Conservation (phyloP, 257 asterid species). For the Perilla frutescens region DNA sequence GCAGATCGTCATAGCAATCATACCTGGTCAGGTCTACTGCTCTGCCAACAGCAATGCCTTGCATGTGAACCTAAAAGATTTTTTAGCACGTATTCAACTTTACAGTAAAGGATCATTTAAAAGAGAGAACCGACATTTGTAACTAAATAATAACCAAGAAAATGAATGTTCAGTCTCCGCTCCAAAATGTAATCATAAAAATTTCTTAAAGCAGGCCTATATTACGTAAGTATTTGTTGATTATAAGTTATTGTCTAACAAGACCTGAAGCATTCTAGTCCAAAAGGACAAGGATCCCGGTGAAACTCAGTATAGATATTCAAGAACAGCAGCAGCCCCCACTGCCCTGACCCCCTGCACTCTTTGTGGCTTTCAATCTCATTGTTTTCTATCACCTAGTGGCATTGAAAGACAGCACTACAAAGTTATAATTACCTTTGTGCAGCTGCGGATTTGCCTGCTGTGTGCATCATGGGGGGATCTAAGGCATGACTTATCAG, state of each 20-base stretch:
- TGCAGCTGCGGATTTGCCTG: too few species aligned
- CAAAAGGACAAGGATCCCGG: constrained; percentile 6
- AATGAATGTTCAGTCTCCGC: constrained; percentile 1
- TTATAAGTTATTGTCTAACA: background rate
- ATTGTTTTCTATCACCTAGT: too few species aligned
- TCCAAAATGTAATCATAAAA: background rate
- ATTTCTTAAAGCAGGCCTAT: background rate
- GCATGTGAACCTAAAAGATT: constrained; percentile 83
- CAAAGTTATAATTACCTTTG: too few species aligned
- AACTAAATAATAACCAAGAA: background rate
- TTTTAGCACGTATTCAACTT: background rate
- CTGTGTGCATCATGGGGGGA: constrained; percentile 25
- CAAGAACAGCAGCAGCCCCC: constrained; percentile 15
- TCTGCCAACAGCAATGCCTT: constrained; percentile 95
- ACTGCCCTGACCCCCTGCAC: background rate
- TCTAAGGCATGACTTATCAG: constrained; percentile 31
- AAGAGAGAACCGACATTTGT: background rate
- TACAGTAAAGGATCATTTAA: background rate
- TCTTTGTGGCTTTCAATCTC: too few species aligned
- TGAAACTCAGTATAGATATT: constrained; percentile 1
- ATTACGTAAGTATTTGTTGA: background rate
- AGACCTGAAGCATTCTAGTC: constrained; percentile 25
- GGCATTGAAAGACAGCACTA: too few species aligned
- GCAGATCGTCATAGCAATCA: constrained; percentile 80
- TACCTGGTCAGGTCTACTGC: constrained; percentile 87